These are phyloP conservation scores for Heteromeles arbutifolia DNA, from an alignment of 306 rosid species.

Conservation along the genomic window DNA sequence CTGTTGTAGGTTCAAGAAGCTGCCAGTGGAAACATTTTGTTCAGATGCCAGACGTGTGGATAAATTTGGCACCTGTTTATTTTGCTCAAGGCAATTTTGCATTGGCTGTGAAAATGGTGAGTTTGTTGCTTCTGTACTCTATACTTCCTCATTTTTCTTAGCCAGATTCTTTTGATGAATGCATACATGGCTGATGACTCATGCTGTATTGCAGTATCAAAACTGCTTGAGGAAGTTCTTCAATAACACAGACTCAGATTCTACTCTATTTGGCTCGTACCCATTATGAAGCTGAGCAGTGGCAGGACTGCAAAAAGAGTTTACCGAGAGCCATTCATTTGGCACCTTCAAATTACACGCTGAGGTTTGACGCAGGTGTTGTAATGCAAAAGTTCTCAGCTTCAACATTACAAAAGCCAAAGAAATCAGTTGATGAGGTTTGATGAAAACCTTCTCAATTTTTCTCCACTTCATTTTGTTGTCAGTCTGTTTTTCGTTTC, in stretches of 20 bases:
- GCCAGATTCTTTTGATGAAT: constrained; percentile 10
- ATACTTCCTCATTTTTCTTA: constrained; percentile 8
- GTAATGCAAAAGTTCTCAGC: constrained; percentile 98
- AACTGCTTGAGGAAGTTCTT: constrained; percentile 96
- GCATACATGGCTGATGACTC: constrained; percentile 21
- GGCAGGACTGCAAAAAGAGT: constrained; percentile 98
- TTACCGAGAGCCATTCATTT: constrained; percentile 90
- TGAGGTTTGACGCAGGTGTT: constrained; percentile 97
- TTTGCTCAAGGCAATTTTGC: too few relatives aligned
- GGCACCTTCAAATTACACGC: constrained; percentile 92
- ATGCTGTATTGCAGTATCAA: constrained; percentile 73
- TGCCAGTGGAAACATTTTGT: constrained; percentile 97
- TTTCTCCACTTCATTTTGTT: neutral
- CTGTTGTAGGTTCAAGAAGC: constrained; percentile 94
- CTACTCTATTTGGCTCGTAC: constrained; percentile 95
- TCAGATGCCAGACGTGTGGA: constrained; percentile 99
- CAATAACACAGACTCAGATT: constrained; percentile 90
- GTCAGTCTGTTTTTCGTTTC: neutral
- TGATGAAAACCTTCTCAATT: constrained; percentile 5
- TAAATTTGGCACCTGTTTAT: too few relatives aligned
- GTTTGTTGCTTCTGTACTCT: constrained; percentile 13
- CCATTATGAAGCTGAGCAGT: constrained; percentile 94
- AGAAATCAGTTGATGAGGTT: constrained; percentile 98
- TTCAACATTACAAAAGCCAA: constrained; percentile 82
- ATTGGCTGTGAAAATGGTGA: too few relatives aligned